These are phyloP conservation scores for Uronychia binucleata DNA, from an alignment of 73 alveolate species.

Conservation along the genomic window DNA sequence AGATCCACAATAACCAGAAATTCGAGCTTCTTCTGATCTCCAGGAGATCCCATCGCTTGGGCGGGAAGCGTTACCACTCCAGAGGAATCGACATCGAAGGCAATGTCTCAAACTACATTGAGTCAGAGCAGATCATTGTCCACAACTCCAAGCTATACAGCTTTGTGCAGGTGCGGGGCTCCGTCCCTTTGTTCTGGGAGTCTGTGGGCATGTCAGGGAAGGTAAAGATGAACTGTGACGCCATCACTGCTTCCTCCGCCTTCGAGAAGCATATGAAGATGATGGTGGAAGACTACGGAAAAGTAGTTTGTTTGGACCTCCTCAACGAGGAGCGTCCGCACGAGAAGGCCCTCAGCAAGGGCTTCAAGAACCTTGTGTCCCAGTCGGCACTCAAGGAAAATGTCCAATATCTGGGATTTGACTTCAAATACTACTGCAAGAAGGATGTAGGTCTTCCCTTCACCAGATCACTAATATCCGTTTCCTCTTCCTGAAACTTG, in stretches of 20 bases:
- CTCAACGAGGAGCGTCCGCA: slow-evolving; percentile 48
- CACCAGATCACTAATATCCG: slow-evolving; percentile 21
- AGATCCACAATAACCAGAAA: slow-evolving; percentile 18
- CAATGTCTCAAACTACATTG: slow-evolving; percentile 95
- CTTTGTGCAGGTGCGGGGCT: slow-evolving; percentile 84
- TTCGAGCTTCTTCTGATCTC: slow-evolving; percentile 70
- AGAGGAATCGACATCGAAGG: slow-evolving; percentile 99
- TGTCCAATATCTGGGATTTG: slow-evolving; percentile 72
- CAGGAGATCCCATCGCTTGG: slow-evolving; percentile 85
- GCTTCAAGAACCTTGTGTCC: slow-evolving; percentile 18
- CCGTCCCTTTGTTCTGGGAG: slow-evolving; percentile 90
- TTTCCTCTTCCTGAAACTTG: slow-evolving; percentile 31
- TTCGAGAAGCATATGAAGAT: slow-evolving; percentile 64
- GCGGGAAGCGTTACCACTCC: slow-evolving; percentile 97
- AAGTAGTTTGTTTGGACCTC: slow-evolving; percentile 55
- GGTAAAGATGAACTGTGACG: slow-evolving; percentile 36
- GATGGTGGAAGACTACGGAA: slow-evolving; percentile 54
- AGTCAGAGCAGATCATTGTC: slow-evolving; percentile 91
- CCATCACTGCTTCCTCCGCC: slow-evolving; percentile 55
- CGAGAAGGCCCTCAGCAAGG: slow-evolving; percentile 64
- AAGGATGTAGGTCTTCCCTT: too few relatives aligned
- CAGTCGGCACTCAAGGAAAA: slow-evolving; percentile 35
- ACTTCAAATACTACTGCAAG: slow-evolving; percentile 84
- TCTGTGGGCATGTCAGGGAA: slow-evolving; percentile 58
- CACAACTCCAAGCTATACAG: slow-evolving; percentile 34